phyloP scores from a whole-genome alignment of 1,139 yeast species.

The Diutina scorzettiae region DNA sequence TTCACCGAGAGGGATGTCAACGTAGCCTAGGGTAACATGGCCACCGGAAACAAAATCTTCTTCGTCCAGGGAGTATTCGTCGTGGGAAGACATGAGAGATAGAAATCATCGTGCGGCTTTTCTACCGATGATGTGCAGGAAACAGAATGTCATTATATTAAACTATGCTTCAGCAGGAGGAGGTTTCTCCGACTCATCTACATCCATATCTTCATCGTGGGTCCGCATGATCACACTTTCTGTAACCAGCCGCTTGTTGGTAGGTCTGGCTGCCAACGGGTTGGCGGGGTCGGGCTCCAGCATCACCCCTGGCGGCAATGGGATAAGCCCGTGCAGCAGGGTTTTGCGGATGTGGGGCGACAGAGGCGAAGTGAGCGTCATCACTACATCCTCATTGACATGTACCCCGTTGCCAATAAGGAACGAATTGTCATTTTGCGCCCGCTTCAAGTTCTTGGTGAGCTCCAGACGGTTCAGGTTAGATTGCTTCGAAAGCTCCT shows the following conservation, averaged over 20 bases:
- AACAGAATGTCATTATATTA: not conserved
- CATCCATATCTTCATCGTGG: not conserved
- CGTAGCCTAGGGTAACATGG: constrained; percentile 46
- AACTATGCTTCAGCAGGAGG: not conserved
- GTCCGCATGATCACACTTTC: constrained; percentile 4
- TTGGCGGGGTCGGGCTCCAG: not conserved
- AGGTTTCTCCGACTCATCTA: not conserved
- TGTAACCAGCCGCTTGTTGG: constrained; percentile 2
- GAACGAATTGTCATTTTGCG: not conserved
- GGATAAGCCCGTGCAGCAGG: constrained; percentile 4
- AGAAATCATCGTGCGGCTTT: not conserved
- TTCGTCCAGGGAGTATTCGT: constrained; percentile 33
- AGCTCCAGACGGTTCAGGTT: constrained; percentile 35
- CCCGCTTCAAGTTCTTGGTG: constrained; percentile 30
- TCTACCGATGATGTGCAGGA: not conserved
- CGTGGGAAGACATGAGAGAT: constrained; percentile 10
- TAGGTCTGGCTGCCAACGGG: not conserved
- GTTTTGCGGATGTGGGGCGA: constrained; percentile 5
- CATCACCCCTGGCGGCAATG: not conserved
- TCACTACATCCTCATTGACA: constrained; percentile 2
- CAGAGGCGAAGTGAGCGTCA: not conserved
- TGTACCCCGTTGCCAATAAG: not conserved
- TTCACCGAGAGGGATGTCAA: constrained; percentile 37
- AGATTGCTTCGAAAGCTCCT: constrained; percentile 40
- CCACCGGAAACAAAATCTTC: constrained; percentile 16